These are phyloP conservation scores for Spinacia oleracea DNA, from an alignment of 179 eudicot genomes.

Conservation along the genomic window DNA sequence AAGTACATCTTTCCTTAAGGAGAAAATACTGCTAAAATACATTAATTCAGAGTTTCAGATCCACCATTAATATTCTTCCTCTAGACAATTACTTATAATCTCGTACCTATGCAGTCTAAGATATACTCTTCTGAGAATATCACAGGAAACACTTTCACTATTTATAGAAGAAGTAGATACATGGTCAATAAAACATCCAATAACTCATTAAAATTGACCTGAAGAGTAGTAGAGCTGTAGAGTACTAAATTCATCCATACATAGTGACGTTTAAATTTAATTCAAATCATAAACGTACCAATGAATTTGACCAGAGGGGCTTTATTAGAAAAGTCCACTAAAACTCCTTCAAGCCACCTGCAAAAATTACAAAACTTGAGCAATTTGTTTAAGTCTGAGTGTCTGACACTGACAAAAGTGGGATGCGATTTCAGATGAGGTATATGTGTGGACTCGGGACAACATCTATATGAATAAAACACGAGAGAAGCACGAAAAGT, in stretches of 20 bases:
- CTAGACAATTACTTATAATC: background rate
- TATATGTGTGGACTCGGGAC: background rate
- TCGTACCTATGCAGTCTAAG: background rate
- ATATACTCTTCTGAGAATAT: background rate
- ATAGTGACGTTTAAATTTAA: background rate
- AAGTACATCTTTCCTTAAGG: background rate
- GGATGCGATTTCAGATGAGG: background rate
- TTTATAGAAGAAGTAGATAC: conserved; percentile 4
- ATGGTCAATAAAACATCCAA: background rate
- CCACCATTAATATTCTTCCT: background rate
- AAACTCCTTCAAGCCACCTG: conserved; percentile 44
- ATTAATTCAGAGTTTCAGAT: background rate
- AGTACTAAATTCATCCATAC: background rate
- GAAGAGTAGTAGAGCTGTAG: background rate
- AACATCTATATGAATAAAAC: background rate
- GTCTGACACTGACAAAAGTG: background rate
- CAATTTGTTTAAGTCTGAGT: background rate
- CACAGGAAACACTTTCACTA: background rate
- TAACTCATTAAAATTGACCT: background rate
- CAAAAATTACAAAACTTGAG: conserved; percentile 4
- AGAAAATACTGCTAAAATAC: background rate
- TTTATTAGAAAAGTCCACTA: conserved; percentile 28
- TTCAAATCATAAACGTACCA: conserved; percentile 26
- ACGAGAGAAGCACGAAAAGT: background rate
- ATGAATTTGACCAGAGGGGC: conserved; percentile 28